Base-by-base conservation (phyloP, 2,329 filamentous ascomycete genomes). In the Dactylellina cionopaga region DNA sequence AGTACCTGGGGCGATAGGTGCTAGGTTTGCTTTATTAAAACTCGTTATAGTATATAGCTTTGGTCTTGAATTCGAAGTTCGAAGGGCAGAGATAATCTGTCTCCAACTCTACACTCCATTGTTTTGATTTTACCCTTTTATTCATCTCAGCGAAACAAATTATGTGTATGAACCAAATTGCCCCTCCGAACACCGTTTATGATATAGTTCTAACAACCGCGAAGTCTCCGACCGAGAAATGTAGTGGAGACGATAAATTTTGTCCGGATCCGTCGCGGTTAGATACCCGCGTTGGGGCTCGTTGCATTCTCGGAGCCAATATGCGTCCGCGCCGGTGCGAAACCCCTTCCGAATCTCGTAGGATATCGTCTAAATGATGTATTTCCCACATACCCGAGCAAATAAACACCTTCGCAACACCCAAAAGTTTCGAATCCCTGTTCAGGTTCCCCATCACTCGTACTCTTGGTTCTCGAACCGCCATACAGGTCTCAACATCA, bases 231-330 rank as follows among this genome's bases (percentile, higher is more conserved):
- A n/a, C n/a, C n/a, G n/a, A n/a, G n/a, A n/a, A n/a, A n/a, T n/a
- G n/a, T n/a, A n/a, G n/a, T n/a, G n/a, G n/a, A n/a, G n/a, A n/a
- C n/a, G n/a, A n/a, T n/a, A n/a, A n/a, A n/a, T n/a, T n/a, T n/a
- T n/a, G n/a, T n/a, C 56, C 56, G 56, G 44, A 62, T 62, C 56
- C 25, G 46, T 24, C n/a, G n/a, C n/a, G n/a, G n/a, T n/a, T n/a
- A n/a, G n/a, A n/a, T n/a, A n/a, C n/a, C n/a, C 54, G 59, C 59
- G 59, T 64, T 64, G 59, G 15, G 13, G 22, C 13, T 54, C n/a
- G 59, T 64, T 64, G 59, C 59, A 64, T 64, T 64, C 56, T 22
- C n/a, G n/a, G n/a, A n/a, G n/a, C n/a, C n/a, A n/a, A n/a, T n/a
- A n/a, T n/a, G n/a, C n/a, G n/a, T n/a, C n/a, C n/a, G n/a, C n/a